Evolutionary conservation across 495 filamentous ascomycete species (phyloP).

Genomic region (Copromyces sp.): DNA sequence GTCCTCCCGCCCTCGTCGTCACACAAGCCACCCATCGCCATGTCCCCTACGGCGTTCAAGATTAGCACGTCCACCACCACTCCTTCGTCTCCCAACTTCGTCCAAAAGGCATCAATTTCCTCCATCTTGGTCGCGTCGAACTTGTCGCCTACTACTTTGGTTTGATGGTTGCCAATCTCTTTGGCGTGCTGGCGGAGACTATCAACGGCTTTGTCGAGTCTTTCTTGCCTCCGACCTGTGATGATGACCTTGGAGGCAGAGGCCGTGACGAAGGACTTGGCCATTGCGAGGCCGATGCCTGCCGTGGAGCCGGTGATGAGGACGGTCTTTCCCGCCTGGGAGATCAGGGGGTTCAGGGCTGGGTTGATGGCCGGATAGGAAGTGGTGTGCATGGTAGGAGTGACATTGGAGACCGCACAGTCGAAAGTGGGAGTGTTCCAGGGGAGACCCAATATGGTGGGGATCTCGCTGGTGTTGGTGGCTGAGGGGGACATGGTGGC

Average conservation of each 20-base stretch:
- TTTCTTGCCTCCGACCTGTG: constrained; percentile 16
- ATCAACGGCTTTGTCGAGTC: constrained; percentile 5
- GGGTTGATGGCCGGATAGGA: constrained; percentile 37
- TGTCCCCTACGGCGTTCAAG: constrained; percentile 22
- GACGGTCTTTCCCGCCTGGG: constrained; percentile 32
- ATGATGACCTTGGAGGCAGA: constrained; percentile 24
- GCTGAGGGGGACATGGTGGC: neutral
- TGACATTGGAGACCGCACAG: neutral
- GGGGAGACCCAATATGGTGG: constrained; percentile 17
- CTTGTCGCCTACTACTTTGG: constrained; percentile 10
- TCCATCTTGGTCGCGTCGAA: constrained; percentile 19
- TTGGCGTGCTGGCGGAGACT: constrained; percentile 8
- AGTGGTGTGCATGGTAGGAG: constrained; percentile 19
- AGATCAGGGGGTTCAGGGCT: constrained; percentile 21
- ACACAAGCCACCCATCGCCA: neutral
- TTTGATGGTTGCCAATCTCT: neutral
- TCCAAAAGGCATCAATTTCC: constrained; percentile 25
- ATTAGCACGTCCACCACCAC: constrained; percentile 31
- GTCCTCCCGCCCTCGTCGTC: neutral
- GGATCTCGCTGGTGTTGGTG: constrained; percentile 29
- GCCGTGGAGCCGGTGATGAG: constrained; percentile 36
- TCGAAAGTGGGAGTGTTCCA: neutral
- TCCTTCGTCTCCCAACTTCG: constrained; percentile 14
- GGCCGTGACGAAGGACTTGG: constrained; percentile 26
- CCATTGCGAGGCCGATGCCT: constrained; percentile 30